Evolutionary conservation across 202 grass and related monocot genomes (phyloP).

Genomic region (Schoenoplectus tabernaemontani): DNA sequence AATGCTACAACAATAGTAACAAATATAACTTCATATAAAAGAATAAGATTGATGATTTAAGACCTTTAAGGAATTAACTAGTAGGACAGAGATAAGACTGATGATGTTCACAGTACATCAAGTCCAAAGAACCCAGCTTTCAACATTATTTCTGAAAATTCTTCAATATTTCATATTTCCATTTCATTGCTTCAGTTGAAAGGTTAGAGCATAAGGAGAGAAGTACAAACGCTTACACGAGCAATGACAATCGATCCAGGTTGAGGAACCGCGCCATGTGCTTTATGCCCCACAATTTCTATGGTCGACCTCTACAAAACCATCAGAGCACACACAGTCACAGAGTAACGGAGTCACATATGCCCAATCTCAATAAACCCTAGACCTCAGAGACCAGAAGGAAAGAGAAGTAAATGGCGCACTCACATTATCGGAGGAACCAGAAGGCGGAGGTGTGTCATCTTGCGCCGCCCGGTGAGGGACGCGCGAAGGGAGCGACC

Average conservation of each 20-base stretch:
- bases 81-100: no score
- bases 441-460: constrained; percentile 42
- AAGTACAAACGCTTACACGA: constrained; percentile 43
- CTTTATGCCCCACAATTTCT: constrained; percentile 82
- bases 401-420: not conserved
- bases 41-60: no score
- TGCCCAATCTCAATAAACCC: not conserved
- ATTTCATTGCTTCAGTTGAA: not conserved
- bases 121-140: not conserved
- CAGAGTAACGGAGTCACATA: not conserved
- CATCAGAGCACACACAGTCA: not conserved
- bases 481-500: constrained; percentile 63
- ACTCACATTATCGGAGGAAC: constrained; percentile 46
- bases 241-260: constrained; percentile 73
- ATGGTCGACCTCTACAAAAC: constrained; percentile 58
- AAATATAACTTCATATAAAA: no score
- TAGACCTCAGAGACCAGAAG: not conserved
- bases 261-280: constrained; percentile 75
- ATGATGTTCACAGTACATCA: not conserved
- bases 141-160: not conserved
- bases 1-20: no score
- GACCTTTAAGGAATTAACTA: no score
- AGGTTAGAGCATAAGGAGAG: not conserved
- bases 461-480: constrained; percentile 51
- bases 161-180: not conserved